Base-by-base conservation (phyloP, 2,329 filamentous ascomycete genomes). In the Ceratocystis harringtonii region DNA sequence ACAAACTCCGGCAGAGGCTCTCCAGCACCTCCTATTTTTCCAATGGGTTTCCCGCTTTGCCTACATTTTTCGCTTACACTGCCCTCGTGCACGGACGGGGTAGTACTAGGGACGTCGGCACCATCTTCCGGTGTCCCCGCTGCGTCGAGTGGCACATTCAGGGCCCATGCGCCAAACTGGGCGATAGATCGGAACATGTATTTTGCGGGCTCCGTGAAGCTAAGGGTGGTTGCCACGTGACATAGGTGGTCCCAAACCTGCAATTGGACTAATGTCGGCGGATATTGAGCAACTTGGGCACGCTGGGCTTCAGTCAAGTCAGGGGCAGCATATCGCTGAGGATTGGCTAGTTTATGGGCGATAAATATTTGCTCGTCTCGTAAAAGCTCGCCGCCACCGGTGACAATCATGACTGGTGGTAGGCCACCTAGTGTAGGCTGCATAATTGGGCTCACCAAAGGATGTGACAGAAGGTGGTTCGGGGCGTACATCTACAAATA, bases 201-300 rank as follows among this genome's bases (percentile, higher is more conserved):
- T 74, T 97, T 97, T 58, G 92, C 94, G 0, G 94, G 94, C n/a
- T 87, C 83, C 0, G 92, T 97, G 73, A 96, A 97, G 71, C 90
- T 95, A n/a, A 97, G 80, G 0, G 92, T 96, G 0, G 92, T 90
- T 0, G 88, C 86, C 5, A 95, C 92, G 72, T 97, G 92, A 71
- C 94, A 97, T 2, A 97, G 78, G 70, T 96, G 89, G 66, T 97
- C 92, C 92, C 92, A 97, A 1, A 97, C 87, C 73, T 97, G 94
- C 1, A 99, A 80, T 72, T 96, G 91, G 0, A 97, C 92, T 70
- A 95, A 84, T 0, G 94, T 99, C 0, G 91, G 89, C 66, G 84
- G 84, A 74, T 90, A 95, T 68, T 81, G 84, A 44, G 80, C 77
- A 17, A 94, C 71, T 12, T 79, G 75, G 3, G 81, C 79, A 22